These are phyloP conservation scores for Paratinospora sagittata DNA, from an alignment of 164 flowering plant genomes.

Conservation along the genomic window DNA sequence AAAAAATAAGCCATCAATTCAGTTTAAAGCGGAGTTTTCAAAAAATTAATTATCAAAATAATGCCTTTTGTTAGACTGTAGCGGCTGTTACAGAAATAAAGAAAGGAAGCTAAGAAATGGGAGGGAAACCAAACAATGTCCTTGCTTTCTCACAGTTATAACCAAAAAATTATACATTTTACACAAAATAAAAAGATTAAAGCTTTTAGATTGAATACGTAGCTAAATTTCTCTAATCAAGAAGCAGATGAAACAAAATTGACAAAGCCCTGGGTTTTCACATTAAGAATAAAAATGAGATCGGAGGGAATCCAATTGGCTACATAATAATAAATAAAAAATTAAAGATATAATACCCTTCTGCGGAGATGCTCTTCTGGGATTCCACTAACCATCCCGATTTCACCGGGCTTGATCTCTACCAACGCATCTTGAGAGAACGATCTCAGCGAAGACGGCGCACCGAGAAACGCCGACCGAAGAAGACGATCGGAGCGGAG, in stretches of 20 bases:
- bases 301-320: not conserved
- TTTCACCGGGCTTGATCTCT: constrained; percentile 54
- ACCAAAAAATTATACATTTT: not conserved
- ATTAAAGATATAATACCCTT: constrained; percentile 28
- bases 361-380: constrained; percentile 60
- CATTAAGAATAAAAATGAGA: not conserved
- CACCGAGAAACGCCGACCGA: constrained; percentile 2
- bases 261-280: not conserved
- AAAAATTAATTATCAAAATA: not conserved
- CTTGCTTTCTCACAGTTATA: not conserved
- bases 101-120: not conserved
- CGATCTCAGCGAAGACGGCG: constrained; percentile 16
- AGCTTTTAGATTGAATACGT: not conserved
- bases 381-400: constrained; percentile 63
- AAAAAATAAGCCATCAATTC: not conserved
- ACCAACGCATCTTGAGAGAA: constrained; percentile 52
- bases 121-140: no score
- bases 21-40: not conserved
- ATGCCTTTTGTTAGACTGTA: not conserved
- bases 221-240: not conserved
- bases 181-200: not conserved
- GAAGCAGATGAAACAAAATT: not conserved
- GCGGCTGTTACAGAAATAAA: no score
- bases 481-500: constrained; percentile 2
- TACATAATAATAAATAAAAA: not conserved